Percentiles rank a stretch among this genome's conserved stretches.
Conservation (phyloP, 805 yeast genomes). For the Saturnispora halmiae region DNA sequence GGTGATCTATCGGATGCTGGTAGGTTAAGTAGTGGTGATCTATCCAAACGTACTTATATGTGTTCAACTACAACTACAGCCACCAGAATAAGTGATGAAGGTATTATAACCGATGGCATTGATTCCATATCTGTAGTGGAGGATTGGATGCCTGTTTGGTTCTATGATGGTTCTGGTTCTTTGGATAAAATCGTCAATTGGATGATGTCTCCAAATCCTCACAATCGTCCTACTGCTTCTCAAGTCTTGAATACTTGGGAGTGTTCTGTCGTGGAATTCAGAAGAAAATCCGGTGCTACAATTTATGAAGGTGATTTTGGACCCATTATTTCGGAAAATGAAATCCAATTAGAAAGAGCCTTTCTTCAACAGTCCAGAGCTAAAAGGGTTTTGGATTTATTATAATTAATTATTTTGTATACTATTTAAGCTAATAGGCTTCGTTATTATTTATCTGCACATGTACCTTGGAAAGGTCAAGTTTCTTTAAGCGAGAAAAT, state of each 20-base stretch:
- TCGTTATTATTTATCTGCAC: too few species aligned
- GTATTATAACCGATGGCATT: background rate
- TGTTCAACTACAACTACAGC: slow-evolving; percentile 1
- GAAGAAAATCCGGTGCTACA: slow-evolving; percentile 86
- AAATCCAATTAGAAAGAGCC: slow-evolving; percentile 27
- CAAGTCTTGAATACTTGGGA: slow-evolving; percentile 65
- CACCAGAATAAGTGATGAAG: background rate
- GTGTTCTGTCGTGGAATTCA: slow-evolving; percentile 63
- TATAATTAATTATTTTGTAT: background rate
- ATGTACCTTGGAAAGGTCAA: too few species aligned
- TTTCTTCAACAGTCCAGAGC: background rate
- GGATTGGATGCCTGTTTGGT: slow-evolving; percentile 76
- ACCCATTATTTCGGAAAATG: slow-evolving; percentile 35
- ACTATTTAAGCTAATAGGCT: too few species aligned
- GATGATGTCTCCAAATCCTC: slow-evolving; percentile 85
- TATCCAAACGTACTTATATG: slow-evolving; percentile 19
- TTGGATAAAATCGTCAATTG: slow-evolving; percentile 74
- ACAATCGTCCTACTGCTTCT: slow-evolving; percentile 68
- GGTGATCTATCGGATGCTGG: slow-evolving; percentile 97
- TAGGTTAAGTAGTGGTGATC: slow-evolving; percentile 62
- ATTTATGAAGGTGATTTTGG: slow-evolving; percentile 96
- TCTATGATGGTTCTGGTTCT: slow-evolving; percentile 60
- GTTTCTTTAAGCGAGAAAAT: too few species aligned
- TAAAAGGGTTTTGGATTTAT: background rate
- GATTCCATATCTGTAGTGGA: slow-evolving; percentile 7